Conservation (phyloP, 2,329 filamentous ascomycete species). For the Nectriaceae sp. region DNA sequence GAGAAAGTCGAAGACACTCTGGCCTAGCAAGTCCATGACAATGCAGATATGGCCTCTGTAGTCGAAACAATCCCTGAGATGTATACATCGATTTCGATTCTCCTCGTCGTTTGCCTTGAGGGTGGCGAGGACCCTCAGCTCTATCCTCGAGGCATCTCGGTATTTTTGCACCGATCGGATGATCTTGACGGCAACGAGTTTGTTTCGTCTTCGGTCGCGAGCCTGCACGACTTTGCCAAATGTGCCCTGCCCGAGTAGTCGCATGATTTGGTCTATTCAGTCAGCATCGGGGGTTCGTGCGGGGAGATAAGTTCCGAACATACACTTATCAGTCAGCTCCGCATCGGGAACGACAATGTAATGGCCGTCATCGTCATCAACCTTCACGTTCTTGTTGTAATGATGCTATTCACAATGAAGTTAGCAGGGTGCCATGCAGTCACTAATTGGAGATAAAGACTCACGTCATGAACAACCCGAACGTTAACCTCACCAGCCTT, state of each 20-base stretch:
- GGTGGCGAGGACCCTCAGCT: constrained; percentile 88
- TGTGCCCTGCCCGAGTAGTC: constrained; percentile 91
- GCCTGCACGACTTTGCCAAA: constrained; percentile 98
- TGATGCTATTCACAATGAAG: constrained; percentile 26
- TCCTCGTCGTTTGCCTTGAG: constrained; percentile 86
- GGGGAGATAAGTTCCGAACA: constrained; percentile 40
- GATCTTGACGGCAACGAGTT: constrained; percentile 91
- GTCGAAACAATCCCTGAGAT: constrained; percentile 95
- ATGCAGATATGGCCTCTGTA: constrained; percentile 96
- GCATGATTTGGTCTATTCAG: constrained; percentile 76
- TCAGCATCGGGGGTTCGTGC: constrained; percentile 18
- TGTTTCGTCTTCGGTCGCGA: constrained; percentile 74
- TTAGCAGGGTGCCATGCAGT: constrained; percentile 9
- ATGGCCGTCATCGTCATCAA: constrained; percentile 96
- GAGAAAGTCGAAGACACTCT: constrained; percentile 97
- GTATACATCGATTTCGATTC: constrained; percentile 96
- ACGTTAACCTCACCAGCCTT: constrained; percentile 81
- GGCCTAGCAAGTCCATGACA: constrained; percentile 76
- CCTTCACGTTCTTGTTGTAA: constrained; percentile 65
- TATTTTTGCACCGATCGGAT: constrained; percentile 99
- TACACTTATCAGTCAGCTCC: constrained; percentile 86
- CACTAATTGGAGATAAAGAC: constrained; percentile 30
- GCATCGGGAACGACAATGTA: constrained; percentile 91
- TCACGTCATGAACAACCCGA: constrained; percentile 63
- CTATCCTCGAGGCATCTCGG: constrained; percentile 91